phyloP scores from a whole-genome alignment of 2,329 filamentous ascomycete species.

The Pochonia chlamydosporia region DNA sequence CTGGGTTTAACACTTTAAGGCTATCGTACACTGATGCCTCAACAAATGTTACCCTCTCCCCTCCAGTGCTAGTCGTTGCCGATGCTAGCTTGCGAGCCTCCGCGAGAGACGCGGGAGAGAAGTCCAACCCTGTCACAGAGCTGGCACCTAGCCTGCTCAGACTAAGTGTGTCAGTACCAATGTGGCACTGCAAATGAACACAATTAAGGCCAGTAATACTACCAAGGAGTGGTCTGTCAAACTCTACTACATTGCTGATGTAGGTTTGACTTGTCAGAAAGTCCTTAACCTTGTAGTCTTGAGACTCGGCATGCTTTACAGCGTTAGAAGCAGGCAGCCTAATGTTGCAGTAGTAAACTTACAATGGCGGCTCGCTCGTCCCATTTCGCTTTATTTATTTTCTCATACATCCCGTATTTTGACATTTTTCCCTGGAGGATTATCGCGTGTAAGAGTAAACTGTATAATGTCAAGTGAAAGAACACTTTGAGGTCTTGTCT shows the following conservation, averaged over 20 bases:
- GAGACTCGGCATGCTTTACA: slow-evolving; percentile 10
- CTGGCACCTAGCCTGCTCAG: slow-evolving; percentile 10
- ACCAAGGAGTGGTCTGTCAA: slow-evolving; percentile 8
- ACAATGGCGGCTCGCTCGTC: too few species aligned
- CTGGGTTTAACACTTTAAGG: not conserved
- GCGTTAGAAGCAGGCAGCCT: too few species aligned
- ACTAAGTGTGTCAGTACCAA: slow-evolving; percentile 13
- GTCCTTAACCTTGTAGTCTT: slow-evolving; percentile 8
- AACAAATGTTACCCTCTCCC: slow-evolving; percentile 9
- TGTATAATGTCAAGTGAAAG: too few species aligned
- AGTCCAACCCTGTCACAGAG: slow-evolving; percentile 14
- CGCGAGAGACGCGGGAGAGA: slow-evolving; percentile 7
- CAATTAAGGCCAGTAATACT: slow-evolving; percentile 7
- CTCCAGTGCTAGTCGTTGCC: slow-evolving; percentile 5
- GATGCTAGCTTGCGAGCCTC: slow-evolving; percentile 9
- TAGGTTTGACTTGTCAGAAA: slow-evolving; percentile 1
- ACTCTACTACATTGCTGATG: slow-evolving; percentile 7
- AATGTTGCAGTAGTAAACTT: too few species aligned
- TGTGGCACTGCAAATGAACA: slow-evolving; percentile 14
- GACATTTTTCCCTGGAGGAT: too few species aligned
- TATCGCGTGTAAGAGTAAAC: too few species aligned
- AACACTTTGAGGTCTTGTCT: too few species aligned
- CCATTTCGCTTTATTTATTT: too few species aligned
- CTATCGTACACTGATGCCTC: slow-evolving; percentile 11
- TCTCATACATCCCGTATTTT: too few species aligned